These are phyloP conservation scores for Claviceps pusilla DNA, from an alignment of 2,329 filamentous ascomycete species.

Conservation along the genomic window DNA sequence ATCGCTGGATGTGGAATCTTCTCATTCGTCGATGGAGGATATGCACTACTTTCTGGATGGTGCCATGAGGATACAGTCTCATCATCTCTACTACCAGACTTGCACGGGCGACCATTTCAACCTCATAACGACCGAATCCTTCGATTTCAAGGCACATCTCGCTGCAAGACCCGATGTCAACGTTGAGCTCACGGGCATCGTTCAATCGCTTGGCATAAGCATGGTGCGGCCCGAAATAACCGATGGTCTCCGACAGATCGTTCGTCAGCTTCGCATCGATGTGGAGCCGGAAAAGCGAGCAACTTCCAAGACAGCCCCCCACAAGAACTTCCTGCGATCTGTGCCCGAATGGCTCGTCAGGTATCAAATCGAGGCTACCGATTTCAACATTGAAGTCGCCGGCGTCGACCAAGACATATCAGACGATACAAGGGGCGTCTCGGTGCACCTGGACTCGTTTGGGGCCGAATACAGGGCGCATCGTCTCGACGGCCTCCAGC, in stretches of 20 bases:
- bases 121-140: constrained; percentile 69
- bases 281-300: constrained; percentile 45
- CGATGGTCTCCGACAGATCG: constrained; percentile 80
- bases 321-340: constrained; percentile 57
- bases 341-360: constrained; percentile 75
- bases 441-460: constrained; percentile 76
- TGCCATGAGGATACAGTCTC: constrained; percentile 67
- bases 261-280: constrained; percentile 63
- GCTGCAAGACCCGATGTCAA: constrained; percentile 74
- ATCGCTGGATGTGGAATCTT: constrained; percentile 84
- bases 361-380: constrained; percentile 70
- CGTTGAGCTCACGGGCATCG: constrained; percentile 61
- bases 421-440: constrained; percentile 64
- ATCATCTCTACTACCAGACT: constrained; percentile 90
- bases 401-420: constrained; percentile 77
- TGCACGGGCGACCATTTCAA: constrained; percentile 70
- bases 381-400: constrained; percentile 82
- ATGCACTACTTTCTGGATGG: constrained; percentile 77
- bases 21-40: constrained; percentile 74
- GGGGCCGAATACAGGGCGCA: constrained; percentile 79
- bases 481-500: constrained; percentile 49
- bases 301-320: constrained; percentile 31
- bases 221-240: constrained; percentile 87
- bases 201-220: constrained; percentile 78
- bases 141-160: constrained; percentile 75